Evolutionary conservation across 2,329 filamentous ascomycete species (phyloP).

Genomic region (Lojkania enalia): DNA sequence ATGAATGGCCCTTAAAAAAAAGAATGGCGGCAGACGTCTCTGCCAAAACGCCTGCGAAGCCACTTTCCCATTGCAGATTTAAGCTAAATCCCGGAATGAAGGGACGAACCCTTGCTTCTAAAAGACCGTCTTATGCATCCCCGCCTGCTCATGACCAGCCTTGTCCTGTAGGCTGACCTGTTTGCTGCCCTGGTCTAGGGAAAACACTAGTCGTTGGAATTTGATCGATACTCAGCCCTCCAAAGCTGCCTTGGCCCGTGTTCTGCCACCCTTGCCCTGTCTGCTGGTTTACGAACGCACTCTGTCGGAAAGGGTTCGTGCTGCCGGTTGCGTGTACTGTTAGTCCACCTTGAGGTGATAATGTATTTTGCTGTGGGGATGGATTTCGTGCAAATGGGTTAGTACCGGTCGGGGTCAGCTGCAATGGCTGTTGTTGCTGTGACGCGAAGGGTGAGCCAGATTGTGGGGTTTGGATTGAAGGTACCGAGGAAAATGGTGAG

Average conservation of each 20-base stretch:
- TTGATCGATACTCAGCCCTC: slow-evolving; percentile 71
- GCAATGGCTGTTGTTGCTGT: slow-evolving; percentile 49
- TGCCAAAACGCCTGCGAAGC: no score
- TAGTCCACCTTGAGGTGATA: slow-evolving; percentile 41
- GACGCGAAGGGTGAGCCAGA: slow-evolving; percentile 34
- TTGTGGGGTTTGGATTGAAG: slow-evolving; percentile 33
- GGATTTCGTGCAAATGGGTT: slow-evolving; percentile 69
- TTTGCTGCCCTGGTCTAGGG: slow-evolving; percentile 68
- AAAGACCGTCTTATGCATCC: no score
- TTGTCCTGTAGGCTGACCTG: slow-evolving; percentile 22
- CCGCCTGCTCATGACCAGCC: slow-evolving; percentile 1
- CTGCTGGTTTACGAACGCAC: slow-evolving; percentile 83
- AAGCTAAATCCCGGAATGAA: no score
- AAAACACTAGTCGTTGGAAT: slow-evolving; percentile 82
- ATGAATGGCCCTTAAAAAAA: no score
- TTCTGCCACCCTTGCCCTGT: slow-evolving; percentile 90
- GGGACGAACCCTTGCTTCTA: no score
- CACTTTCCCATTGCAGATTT: no score
- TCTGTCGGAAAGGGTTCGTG: slow-evolving; percentile 94
- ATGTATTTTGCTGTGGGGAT: slow-evolving; percentile 43
- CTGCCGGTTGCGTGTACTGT: slow-evolving; percentile 79
- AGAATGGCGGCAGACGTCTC: no score
- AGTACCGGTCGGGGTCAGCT: slow-evolving; percentile 67
- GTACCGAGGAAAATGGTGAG: slow-evolving; percentile 30
- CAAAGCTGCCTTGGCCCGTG: slow-evolving; percentile 73